Percentiles rank a stretch among this genome's conserved stretches.
phyloP scores from a whole-genome alignment of 352 stramenopile genomes.

The Thraustotheca clavata region DNA sequence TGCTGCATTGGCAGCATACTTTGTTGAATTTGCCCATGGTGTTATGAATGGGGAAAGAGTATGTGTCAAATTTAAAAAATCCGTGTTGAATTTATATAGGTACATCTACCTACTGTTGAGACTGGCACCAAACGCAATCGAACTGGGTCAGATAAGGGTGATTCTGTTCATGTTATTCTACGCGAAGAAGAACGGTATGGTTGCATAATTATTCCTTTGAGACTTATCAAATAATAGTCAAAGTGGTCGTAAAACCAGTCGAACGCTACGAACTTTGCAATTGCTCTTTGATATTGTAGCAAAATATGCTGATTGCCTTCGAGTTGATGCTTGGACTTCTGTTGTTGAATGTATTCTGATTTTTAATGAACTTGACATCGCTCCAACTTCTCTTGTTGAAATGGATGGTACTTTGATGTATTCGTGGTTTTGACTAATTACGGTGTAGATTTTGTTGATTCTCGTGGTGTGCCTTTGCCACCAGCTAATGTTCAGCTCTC shows the following conservation, averaged over 20 bases:
- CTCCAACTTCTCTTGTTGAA: constrained; percentile 78
- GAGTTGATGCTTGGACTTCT: constrained; percentile 60
- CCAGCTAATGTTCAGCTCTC: constrained; percentile 45
- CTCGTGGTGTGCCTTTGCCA: constrained; percentile 63
- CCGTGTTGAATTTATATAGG: constrained; percentile 25
- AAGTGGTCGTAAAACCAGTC: constrained; percentile 44
- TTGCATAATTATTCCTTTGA: background rate
- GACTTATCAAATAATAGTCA: background rate
- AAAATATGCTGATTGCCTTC: constrained; percentile 66
- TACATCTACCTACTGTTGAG: constrained; percentile 15
- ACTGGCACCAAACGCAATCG: background rate
- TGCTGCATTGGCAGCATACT: constrained; percentile 67
- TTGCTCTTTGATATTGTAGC: constrained; percentile 80
- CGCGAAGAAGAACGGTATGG: background rate
- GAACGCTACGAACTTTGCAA: constrained; percentile 65
- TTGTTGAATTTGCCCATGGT: constrained; percentile 75
- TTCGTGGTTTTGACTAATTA: background rate
- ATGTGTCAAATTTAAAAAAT: constrained; percentile 28
- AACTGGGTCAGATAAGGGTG: constrained; percentile 3
- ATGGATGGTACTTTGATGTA: constrained; percentile 36
- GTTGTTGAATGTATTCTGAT: constrained; percentile 81
- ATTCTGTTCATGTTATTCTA: constrained; percentile 1
- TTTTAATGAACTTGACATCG: constrained; percentile 82
- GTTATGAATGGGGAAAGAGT: constrained; percentile 80
- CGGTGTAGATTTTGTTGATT: constrained; percentile 72